Base-by-base conservation (phyloP, 2,329 filamentous ascomycete species). In the Amylocarpus encephaloides region DNA sequence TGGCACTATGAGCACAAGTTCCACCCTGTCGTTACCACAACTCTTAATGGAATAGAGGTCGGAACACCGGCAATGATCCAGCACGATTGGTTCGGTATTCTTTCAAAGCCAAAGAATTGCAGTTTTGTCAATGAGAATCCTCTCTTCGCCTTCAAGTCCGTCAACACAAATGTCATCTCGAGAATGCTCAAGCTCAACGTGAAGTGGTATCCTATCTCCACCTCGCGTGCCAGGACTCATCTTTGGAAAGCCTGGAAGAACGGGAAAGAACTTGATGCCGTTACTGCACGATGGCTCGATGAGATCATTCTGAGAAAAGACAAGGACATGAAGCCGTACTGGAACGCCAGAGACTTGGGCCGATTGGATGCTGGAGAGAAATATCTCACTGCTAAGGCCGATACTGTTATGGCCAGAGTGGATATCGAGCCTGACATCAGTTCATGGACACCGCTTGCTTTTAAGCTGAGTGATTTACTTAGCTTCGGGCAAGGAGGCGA, bases 31-130 rank as follows among this genome's bases (percentile, higher is more conserved):
- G 71, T 73, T 19, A 65, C 65, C 33, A 73, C 71, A 6, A 72
- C 65, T 18, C 67, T 78, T 15, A 77, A 78, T 50, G 74, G 74
- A 4, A 63, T 70, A 38, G 64, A 67, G 40, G 68, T 76, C 2
- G 70, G 74, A 29, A 78, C 76, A 2, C 76, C 76, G 2, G 68
- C 73, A 15, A 71, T 78, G 68, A 77, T 79, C 43, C 69, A 72
- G 35, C 65, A 74, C 33, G 71, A 73, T 56, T 68, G 65, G 48
- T 59, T 73, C n/a, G 63, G 59, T 16, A 64, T 73, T 11, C 62
- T 73, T 1, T 59, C 67, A 40, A 73, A 72, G 51, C 71, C 71
- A 0, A 63, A 58, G 26, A 59, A 67, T 36, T 67, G 64, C 7
- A 76, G 46, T 70, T 73, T 74, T 55, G 67, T 72, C 4, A 67